Conservation (phyloP, 495 filamentous ascomycete species). For the Amphirosellinia nigrospora region DNA sequence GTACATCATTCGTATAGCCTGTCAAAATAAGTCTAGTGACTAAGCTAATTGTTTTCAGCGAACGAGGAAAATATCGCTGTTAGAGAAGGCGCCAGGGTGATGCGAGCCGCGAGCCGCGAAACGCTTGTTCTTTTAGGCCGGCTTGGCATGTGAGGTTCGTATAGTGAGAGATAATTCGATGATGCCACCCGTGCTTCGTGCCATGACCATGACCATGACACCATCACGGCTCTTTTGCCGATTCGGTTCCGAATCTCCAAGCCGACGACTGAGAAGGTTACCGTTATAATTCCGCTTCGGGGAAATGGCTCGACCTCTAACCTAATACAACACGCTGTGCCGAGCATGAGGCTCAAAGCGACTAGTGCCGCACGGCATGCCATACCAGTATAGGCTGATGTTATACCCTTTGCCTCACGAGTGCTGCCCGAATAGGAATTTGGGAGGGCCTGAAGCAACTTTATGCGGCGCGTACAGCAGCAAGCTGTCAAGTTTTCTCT, state of each 20-base stretch:
- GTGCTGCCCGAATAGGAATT: not conserved
- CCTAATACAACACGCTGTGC: not conserved
- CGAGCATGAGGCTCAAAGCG: not conserved
- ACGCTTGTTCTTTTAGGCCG: not conserved
- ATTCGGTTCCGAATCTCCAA: not conserved
- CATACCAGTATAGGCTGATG: not conserved
- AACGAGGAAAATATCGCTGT: too few relatives aligned
- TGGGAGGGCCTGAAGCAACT: not conserved
- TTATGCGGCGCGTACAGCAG: slow-evolving; percentile 11
- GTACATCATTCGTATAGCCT: too few relatives aligned
- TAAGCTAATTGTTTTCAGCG: too few relatives aligned
- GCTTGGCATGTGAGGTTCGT: not conserved
- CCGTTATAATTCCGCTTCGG: too few relatives aligned
- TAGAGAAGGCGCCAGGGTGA: not conserved
- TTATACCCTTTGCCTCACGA: not conserved
- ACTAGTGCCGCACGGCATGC: not conserved
- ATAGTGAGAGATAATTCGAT: not conserved
- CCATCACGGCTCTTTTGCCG: slow-evolving; percentile 2
- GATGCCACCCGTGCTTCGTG: not conserved
- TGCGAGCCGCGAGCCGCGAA: not conserved
- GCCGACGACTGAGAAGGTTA: too few relatives aligned
- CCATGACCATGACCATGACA: too few relatives aligned
- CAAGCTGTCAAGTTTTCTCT: not conserved
- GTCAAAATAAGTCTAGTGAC: too few relatives aligned
- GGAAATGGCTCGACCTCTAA: too few relatives aligned